phyloP scores from a whole-genome alignment of 441 rosid species.

The Bocquillonia castaneifolia region DNA sequence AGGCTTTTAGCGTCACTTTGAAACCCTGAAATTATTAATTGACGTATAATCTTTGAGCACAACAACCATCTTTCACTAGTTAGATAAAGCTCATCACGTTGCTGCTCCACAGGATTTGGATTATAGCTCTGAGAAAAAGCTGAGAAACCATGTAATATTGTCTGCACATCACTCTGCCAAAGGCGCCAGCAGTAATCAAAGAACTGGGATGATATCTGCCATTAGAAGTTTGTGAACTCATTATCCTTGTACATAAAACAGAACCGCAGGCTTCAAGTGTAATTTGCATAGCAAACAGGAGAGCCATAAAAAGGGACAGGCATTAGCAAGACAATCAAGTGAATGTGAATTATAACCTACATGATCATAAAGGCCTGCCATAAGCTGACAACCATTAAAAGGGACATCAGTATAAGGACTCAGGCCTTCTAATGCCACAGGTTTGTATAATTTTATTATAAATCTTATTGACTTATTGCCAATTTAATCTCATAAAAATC shows the following conservation, averaged over 20 bases:
- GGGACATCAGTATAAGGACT: background rate
- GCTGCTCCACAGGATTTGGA: conserved; percentile 52
- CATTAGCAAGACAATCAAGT: background rate
- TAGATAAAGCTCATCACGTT: conserved; percentile 72
- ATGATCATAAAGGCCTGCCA: background rate
- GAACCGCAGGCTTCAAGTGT: background rate
- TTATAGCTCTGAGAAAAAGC: conserved; percentile 48
- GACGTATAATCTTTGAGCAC: conserved; percentile 84
- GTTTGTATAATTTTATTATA: background rate
- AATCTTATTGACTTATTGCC: too few species aligned
- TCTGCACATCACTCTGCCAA: conserved; percentile 94
- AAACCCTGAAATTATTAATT: conserved; percentile 77
- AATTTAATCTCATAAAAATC: background rate
- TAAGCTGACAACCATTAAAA: background rate
- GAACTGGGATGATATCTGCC: conserved; percentile 89
- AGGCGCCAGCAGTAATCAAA: conserved; percentile 92
- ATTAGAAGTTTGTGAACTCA: conserved; percentile 17
- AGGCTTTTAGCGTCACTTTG: conserved; percentile 78
- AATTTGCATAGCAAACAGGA: background rate
- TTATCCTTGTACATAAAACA: background rate
- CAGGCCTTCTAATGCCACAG: background rate
- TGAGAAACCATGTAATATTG: conserved; percentile 73
- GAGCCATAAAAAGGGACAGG: background rate
- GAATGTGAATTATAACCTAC: too few species aligned
- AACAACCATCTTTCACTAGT: conserved; percentile 93